These are phyloP conservation scores for Physaria fendleri DNA, from an alignment of 345 rosid genomes.

Conservation along the genomic window DNA sequence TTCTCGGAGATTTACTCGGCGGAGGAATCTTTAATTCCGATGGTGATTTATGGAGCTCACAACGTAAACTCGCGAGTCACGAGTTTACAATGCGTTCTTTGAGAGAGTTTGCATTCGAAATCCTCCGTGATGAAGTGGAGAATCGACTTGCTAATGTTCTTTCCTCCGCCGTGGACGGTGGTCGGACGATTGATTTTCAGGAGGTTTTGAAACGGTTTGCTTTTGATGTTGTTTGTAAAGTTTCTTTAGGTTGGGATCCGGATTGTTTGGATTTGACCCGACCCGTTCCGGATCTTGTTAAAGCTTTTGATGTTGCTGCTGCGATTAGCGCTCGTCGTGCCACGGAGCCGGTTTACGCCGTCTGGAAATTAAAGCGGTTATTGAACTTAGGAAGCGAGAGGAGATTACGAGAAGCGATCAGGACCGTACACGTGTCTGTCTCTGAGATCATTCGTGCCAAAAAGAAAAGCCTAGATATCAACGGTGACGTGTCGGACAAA, in stretches of 20 bases:
- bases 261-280: conserved; percentile 41
- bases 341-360: conserved; percentile 35
- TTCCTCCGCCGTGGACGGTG: conserved; percentile 24
- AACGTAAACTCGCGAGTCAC: conserved; percentile 71
- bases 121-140: conserved; percentile 45
- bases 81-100: conserved; percentile 59
- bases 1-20: conserved; percentile 79
- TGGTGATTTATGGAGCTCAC: conserved; percentile 62
- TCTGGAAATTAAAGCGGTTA: conserved; percentile 63
- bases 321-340: conserved; percentile 55
- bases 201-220: conserved; percentile 53
- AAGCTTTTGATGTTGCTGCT: conserved; percentile 51
- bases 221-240: conserved; percentile 42
- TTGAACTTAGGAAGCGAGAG: conserved; percentile 54
- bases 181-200: conserved; percentile 45
- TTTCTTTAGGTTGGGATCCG: conserved; percentile 53
- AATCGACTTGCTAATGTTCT: conserved; percentile 48
- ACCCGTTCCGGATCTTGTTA: conserved; percentile 36
- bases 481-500: conserved; percentile 5
- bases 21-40: conserved; percentile 74
- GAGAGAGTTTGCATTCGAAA: conserved; percentile 47
- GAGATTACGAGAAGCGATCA: conserved; percentile 40
- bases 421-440: conserved; percentile 31
- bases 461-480: conserved; percentile 21
- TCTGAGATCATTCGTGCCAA: conserved; percentile 38